Conservation (phyloP, 352 stramenopile species). For the Peronospora tabacina region DNA sequence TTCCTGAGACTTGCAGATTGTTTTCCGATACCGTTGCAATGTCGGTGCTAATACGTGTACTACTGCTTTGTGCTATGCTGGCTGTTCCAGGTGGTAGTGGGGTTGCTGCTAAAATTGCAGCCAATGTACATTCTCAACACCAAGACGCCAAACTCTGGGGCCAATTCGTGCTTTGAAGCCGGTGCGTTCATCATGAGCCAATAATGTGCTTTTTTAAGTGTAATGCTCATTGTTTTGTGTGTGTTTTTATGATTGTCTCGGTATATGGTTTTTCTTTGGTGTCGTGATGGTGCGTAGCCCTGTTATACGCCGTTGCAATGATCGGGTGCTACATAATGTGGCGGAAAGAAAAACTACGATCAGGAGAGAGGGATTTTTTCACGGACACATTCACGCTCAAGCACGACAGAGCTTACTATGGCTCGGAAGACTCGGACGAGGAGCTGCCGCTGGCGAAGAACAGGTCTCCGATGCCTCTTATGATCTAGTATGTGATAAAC, state of each 20-base stretch:
- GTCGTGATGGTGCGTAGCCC: conserved; percentile 21
- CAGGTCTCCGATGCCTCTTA: conserved; percentile 43
- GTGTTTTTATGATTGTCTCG: conserved; percentile 7
- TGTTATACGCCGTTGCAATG: conserved; percentile 47
- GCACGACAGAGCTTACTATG: conserved; percentile 51
- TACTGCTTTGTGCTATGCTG: conserved; percentile 3
- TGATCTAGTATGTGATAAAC: conserved; percentile 19
- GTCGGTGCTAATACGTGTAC: background rate
- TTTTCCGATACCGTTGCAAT: no score
- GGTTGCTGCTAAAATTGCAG: conserved; percentile 65
- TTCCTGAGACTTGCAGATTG: conserved; percentile 5
- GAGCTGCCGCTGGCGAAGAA: conserved; percentile 57
- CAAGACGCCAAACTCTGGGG: conserved; percentile 63
- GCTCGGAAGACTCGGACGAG: conserved; percentile 64
- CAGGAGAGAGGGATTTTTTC: conserved; percentile 36
- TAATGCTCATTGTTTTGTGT: background rate
- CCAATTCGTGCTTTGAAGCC: conserved; percentile 71
- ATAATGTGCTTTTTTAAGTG: background rate
- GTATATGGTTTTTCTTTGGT: background rate
- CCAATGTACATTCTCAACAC: conserved; percentile 60
- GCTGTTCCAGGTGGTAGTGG: conserved; percentile 46
- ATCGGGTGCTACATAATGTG: conserved; percentile 49
- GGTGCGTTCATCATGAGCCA: conserved; percentile 28
- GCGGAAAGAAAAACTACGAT: conserved; percentile 41
- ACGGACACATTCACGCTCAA: conserved; percentile 39